Conservation (phyloP, 176 grass and related monocot species). For the Alloteropsis semialata region DNA sequence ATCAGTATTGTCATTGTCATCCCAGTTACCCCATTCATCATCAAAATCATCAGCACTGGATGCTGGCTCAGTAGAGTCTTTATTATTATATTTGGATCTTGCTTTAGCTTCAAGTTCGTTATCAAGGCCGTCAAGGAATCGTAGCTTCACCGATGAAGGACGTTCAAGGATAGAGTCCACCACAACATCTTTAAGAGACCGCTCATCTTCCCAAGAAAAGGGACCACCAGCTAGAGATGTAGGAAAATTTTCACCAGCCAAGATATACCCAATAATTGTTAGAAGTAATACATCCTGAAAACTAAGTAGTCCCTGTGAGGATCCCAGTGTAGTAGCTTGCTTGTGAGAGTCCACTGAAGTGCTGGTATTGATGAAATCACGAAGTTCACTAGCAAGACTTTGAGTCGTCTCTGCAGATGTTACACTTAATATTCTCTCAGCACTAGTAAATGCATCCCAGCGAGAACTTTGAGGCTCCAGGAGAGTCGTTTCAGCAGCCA, state of each 20-base stretch:
- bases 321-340: constrained; percentile 34
- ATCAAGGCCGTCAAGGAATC: constrained; percentile 70
- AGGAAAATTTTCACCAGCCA: constrained; percentile 91
- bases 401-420: constrained; percentile 83
- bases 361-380: constrained; percentile 94
- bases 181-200: constrained; percentile 82
- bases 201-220: constrained; percentile 98
- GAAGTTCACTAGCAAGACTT: constrained; percentile 91
- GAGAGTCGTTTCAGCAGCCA: constrained; percentile 71
- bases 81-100: constrained; percentile 53
- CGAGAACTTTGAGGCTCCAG: constrained; percentile 64
- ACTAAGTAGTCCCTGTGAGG: constrained; percentile 66
- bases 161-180: constrained; percentile 84
- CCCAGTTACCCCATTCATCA: constrained; percentile 93
- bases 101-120: constrained; percentile 68
- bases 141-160: constrained; percentile 68
- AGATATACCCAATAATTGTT: constrained; percentile 83
- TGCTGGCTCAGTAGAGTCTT: constrained; percentile 38
- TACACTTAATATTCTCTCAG: constrained; percentile 86
- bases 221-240: constrained; percentile 76
- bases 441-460: constrained; percentile 91
- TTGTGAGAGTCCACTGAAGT: constrained; percentile 61
- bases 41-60: constrained; percentile 81
- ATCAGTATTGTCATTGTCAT: constrained; percentile 71
- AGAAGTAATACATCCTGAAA: constrained; percentile 90